Evolutionary conservation across 2,329 filamentous ascomycete genomes (phyloP).

Genomic region (Drechslera avenae): DNA sequence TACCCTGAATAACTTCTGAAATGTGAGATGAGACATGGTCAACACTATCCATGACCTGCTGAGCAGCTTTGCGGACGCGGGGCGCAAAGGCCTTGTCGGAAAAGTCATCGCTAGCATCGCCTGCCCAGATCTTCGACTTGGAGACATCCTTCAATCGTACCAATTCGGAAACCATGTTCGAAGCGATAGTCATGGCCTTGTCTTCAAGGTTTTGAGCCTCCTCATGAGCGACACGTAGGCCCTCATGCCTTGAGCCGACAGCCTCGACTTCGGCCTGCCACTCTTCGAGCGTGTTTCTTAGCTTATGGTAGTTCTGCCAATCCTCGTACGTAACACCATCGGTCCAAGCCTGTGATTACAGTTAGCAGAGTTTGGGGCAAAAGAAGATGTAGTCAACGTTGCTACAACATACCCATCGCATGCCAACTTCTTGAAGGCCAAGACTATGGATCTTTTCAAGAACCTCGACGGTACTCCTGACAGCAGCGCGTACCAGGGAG

Average conservation of each 20-base stretch:
- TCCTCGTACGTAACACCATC: slow-evolving; percentile 96
- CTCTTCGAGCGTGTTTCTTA: slow-evolving; percentile 80
- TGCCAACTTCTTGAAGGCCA: slow-evolving; percentile 87
- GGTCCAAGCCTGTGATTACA: slow-evolving; percentile 71
- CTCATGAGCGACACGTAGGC: slow-evolving; percentile 69
- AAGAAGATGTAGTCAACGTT: too few relatives aligned
- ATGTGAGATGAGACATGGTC: slow-evolving; percentile 46
- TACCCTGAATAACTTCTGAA: slow-evolving; percentile 43
- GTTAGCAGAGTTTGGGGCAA: background rate
- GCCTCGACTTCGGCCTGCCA: slow-evolving; percentile 84
- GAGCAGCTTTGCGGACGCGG: slow-evolving; percentile 55
- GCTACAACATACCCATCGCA: slow-evolving; percentile 67
- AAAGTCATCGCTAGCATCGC: slow-evolving; percentile 79
- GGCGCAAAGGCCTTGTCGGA: slow-evolving; percentile 68
- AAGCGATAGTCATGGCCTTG: slow-evolving; percentile 78
- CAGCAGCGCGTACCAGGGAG: slow-evolving; percentile 70
- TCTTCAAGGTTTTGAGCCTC: slow-evolving; percentile 74
- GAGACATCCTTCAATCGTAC: slow-evolving; percentile 80
- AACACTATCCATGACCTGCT: slow-evolving; percentile 49
- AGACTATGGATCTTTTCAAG: slow-evolving; percentile 82
- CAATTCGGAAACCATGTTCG: slow-evolving; percentile 79
- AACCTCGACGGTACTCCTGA: slow-evolving; percentile 81
- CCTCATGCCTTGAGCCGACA: slow-evolving; percentile 74
- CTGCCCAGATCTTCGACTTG: slow-evolving; percentile 78
- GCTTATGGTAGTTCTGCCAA: slow-evolving; percentile 90